Evolutionary conservation across 2,329 filamentous ascomycete species (phyloP), one percentile per base, ranked within the genome.

Genomic region (Incumbomyces delicatus): DNA sequence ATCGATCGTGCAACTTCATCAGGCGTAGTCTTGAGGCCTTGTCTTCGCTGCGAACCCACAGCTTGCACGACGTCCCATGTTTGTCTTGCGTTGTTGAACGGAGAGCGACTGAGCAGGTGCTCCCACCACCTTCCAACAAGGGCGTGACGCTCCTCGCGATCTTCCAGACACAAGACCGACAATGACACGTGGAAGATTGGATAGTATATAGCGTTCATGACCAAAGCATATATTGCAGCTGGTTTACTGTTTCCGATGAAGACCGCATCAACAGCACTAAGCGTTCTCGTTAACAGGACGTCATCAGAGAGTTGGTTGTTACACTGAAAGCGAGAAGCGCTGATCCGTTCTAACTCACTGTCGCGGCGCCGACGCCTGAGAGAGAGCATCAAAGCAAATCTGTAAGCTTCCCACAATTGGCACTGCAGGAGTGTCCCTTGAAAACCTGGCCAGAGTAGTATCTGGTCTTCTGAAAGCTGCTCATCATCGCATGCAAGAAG

Each of bases 401-500:
- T 22, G 20, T 41, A 31, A 29, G 39, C 6, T 27, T 41, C 39
- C 39, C 39, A 41, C 16, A 41, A 27, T 22, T 41, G 39, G 16
- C 39, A 41, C 16, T 41, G 39, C n/a, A 30, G 12, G 16, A 29
- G 12, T 6, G 39, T 29, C 18, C 39, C 39, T 27, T 22, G 14
- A 31, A 16, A 41, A 13, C 39, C 39, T 2, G 39, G 16, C 39
- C 39, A 41, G 7, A 27, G 27, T 27, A 18, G 30, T 8, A 41
- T 13, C 16, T 22, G 33, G 29, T 54, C 50, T 32, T 63, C 61
- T 0, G 54, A 57, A 1, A 57, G 52, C 6, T 57, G 50, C 2
- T 53, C 14, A 1, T 52, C 54, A 12, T 61, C 57, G 1, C 55
- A 53, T 1, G 60, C 56, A 27, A 59, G 57, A 0, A 63, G 44